These are phyloP conservation scores for Trichophyton simii DNA, from an alignment of 2,329 filamentous ascomycete species.

Conservation along the genomic window DNA sequence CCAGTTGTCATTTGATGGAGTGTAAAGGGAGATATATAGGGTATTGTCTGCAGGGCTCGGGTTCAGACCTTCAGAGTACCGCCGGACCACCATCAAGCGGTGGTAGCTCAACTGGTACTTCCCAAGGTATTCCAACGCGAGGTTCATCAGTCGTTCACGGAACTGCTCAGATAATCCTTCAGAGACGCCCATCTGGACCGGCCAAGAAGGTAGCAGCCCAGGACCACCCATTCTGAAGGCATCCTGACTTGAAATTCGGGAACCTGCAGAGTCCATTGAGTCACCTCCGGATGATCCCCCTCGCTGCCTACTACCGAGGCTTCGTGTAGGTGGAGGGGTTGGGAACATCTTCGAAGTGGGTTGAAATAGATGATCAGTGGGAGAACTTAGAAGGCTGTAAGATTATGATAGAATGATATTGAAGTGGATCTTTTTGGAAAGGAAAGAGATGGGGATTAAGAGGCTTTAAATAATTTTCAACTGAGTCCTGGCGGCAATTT, in stretches of 20 bases:
- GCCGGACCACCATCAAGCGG: not conserved
- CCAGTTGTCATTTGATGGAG: not conserved
- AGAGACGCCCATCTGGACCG: not conserved
- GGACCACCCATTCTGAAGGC: constrained; percentile 1
- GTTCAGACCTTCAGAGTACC: not conserved
- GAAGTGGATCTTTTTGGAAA: not conserved
- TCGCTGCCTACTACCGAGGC: not conserved
- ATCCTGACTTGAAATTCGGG: not conserved
- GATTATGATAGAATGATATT: no score
- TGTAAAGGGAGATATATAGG: not conserved
- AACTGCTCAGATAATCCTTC: not conserved
- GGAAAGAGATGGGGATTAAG: not conserved
- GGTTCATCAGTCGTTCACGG: not conserved
- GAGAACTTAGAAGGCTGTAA: not conserved
- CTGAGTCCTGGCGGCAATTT: not conserved
- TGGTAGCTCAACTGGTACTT: not conserved
- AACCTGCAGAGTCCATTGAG: not conserved
- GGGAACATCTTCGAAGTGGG: not conserved
- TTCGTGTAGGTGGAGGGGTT: not conserved
- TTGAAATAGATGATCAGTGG: not conserved
- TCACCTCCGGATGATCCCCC: not conserved
- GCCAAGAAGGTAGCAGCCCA: constrained; percentile 2
- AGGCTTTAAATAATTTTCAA: not conserved
- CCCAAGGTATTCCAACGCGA: not conserved
- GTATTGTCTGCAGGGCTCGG: constrained; percentile 2